Base-by-base conservation (phyloP, 2,329 filamentous ascomycete species). In the Ophiognomonia clavigignenti-juglandacearum region DNA sequence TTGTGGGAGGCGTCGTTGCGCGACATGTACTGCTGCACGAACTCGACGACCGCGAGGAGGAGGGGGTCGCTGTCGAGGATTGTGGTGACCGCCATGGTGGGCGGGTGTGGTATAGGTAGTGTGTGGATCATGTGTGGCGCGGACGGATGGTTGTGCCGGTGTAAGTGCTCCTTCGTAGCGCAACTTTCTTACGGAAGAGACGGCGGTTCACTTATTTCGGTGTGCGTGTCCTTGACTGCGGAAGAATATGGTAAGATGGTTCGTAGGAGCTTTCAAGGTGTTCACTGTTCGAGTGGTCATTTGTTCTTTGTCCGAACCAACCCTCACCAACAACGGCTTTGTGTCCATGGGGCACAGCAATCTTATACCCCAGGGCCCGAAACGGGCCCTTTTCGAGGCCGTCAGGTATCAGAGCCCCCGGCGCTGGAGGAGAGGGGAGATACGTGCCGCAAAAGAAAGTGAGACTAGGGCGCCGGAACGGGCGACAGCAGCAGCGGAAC, bases 1-100 rank as follows among this genome's bases (percentile, higher is more conserved):
- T 95, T 88, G 70, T 96, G 91, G 2, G 88, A 95, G 43, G 82
- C 82, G 67, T 96, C 91, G 67, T 88, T 88, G 53, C 78, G 73
- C 38, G 79, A 72, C 84, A 91, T 92, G 71, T 86, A 89, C 35
- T 74, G 69, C 59, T 80, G 71, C 44, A 88, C 83, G 62, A 84
- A 87, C 38, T 69, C 67, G 16, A 78, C 80, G 50, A 84, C 78
- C 41, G 71, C 61, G 26, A 69, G 65, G 61, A 80, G 69, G 54
- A 86, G 70, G 47, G 73, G 64, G 37, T 68, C 64, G 48, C 70
- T 63, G 47, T 65, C 58, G 46, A 61, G 48, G 39, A 54, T 42
- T 38, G 58, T 45, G 37, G 58, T 53, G 22, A 56, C 47, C 29
- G 54, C 43, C 35, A 49, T 43, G 38, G 16, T 42, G 39, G 39